Evolutionary conservation across 2,329 filamentous ascomycete genomes (phyloP).

Genomic region (Lasiodiplodia citricola): DNA sequence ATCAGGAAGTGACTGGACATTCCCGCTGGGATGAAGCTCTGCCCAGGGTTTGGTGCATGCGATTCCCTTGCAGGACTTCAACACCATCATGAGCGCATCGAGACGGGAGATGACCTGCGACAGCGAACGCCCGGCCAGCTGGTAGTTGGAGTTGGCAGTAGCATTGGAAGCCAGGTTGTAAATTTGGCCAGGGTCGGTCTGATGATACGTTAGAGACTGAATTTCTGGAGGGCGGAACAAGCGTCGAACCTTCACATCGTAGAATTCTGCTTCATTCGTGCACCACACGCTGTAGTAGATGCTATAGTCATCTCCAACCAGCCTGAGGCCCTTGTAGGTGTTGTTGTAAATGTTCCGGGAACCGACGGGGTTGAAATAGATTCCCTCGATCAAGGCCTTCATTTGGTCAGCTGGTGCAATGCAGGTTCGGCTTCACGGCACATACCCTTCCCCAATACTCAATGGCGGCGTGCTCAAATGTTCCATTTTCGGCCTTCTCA

Average conservation of each 20-base stretch:
- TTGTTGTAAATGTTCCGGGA: constrained; percentile 49
- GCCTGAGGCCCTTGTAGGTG: constrained; percentile 66
- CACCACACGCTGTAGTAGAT: constrained; percentile 74
- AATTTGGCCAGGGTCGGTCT: constrained; percentile 33
- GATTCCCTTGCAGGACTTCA: constrained; percentile 64
- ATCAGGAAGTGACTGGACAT: constrained; percentile 58
- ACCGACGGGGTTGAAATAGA: constrained; percentile 12
- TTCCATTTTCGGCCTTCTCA: constrained; percentile 28
- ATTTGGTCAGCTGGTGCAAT: not conserved
- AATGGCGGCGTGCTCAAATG: constrained; percentile 45
- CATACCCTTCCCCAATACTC: constrained; percentile 47
- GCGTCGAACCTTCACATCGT: constrained; percentile 61
- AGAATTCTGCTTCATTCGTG: constrained; percentile 69
- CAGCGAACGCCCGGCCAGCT: constrained; percentile 30
- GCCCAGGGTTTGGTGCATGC: constrained; percentile 64
- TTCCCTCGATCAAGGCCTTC: constrained; percentile 9
- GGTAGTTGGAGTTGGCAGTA: not conserved
- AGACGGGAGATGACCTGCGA: constrained; percentile 40
- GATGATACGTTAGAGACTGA: not conserved
- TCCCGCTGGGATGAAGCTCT: constrained; percentile 59
- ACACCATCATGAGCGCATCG: constrained; percentile 63
- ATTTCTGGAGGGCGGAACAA: not conserved
- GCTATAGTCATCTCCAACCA: constrained; percentile 61
- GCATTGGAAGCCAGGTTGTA: constrained; percentile 43
- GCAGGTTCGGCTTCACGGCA: too few species aligned